Evolutionary conservation across 176 grass and related monocot genomes (phyloP), one percentile per base, ranked within the genome.

Genomic region (Bromus sterilis): DNA sequence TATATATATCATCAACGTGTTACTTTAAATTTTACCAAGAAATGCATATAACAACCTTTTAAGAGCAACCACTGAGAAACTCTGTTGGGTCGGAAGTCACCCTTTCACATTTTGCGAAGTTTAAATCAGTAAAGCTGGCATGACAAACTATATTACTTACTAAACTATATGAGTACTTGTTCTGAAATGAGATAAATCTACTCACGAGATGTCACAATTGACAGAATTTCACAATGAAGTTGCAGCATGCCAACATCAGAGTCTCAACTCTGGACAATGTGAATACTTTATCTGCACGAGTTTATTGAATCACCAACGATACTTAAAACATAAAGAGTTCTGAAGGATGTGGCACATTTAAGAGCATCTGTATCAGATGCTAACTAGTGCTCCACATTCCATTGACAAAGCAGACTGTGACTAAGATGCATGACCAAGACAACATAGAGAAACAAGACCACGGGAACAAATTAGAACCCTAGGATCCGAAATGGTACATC

Each of bases 321-420:
- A n/a, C n/a, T n/a, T n/a, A 66, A 24, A 61, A 61, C 74, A 86
- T 71, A 83, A 51, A 20, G 74, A 68, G 21, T 82, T 86, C 68
- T 79, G 74, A 79, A 74, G 58, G 88, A 66, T 83, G 79, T 90
- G 83, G 88, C 88, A 90, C 88, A 86, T 86, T 72, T 59, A 51
- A 68, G 82, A 90, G 79, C 88, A 72, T 72, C 58, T 74, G 60
- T 78, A 68, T 65, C 44, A 41, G 83, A 79, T 86, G 75, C 83
- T 79, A 75, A 78, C 67, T 68, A 68, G 83, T 78, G 83, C 88
- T 90, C 88, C 83, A 90, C 83, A 86, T 86, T 83, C 66, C 83
- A 34, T 66, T 41, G 36, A 78, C 65, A 86, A 18, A 60, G 20
- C 62, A 89, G 58, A 76, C 18, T 61, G 79, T 20, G 24, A 24